These are phyloP conservation scores for Telopea speciosissima DNA, from an alignment of 177 flowering plant species.

Conservation along the genomic window DNA sequence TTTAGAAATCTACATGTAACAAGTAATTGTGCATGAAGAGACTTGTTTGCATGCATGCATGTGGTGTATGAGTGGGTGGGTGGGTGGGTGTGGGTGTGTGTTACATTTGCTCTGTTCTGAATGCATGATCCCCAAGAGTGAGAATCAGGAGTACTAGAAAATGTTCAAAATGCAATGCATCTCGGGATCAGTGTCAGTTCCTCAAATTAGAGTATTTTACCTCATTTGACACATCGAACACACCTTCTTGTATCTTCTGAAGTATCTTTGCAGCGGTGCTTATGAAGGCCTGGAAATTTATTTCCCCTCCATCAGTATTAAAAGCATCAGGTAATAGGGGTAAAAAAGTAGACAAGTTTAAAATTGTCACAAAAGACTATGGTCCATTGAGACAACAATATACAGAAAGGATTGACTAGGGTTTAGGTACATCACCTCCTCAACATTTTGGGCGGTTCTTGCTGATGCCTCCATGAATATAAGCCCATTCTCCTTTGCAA, in stretches of 20 bases:
- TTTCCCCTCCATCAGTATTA: not conserved
- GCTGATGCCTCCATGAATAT: slow-evolving; percentile 8
- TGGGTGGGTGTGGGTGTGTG: no score
- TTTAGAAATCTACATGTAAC: no score
- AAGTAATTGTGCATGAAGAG: no score
- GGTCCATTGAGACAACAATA: not conserved
- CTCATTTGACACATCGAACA: slow-evolving; percentile 6
- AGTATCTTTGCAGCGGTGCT: slow-evolving; percentile 6
- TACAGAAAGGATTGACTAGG: not conserved
- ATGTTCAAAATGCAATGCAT: not conserved
- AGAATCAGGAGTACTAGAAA: not conserved
- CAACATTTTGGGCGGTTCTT: slow-evolving; percentile 5
- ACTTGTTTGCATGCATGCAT: no score
- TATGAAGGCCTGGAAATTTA: slow-evolving; percentile 1
- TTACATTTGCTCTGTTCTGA: no score
- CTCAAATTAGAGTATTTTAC: not conserved
- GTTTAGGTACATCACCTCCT: slow-evolving; percentile 6
- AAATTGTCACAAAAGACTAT: not conserved
- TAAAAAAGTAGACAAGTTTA: not conserved
- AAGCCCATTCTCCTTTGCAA: slow-evolving; percentile 6
- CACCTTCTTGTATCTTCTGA: slow-evolving; percentile 4
- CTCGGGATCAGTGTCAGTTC: not conserved
- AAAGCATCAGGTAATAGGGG: not conserved
- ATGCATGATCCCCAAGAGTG: no score
- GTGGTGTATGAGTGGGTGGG: no score